Evolutionary conservation across 78 protist genomes (phyloP), one percentile per base, ranked within the genome.

Genomic region (Isochrysis galbana): DNA sequence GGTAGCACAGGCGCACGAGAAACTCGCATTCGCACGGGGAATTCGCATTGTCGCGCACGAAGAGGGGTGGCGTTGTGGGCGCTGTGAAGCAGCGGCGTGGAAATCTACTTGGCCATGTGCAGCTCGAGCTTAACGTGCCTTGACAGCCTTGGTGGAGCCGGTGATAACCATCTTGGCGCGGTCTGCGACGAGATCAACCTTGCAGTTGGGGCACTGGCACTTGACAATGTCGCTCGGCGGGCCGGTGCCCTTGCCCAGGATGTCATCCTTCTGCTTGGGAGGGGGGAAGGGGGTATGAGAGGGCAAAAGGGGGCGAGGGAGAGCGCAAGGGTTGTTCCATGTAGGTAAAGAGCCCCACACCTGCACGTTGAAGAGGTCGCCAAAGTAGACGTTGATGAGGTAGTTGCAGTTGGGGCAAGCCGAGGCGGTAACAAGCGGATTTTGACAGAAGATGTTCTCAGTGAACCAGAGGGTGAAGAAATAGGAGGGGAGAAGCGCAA

Each of bases 181-280:
- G 77, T 69, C 77, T 5, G 77, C 77, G 10, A 69, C 77, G 38
- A 69, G 77, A 5, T 23, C 36, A 14, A n/a, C 21, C 77, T 69
- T 69, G 77, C 77, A 69, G 77, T 69, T 69, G 77, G 77, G 77
- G 77, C 77, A 69, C 36, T n/a, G n/a, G n/a, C n/a, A n/a, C n/a
- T n/a, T n/a, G n/a, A n/a, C n/a, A n/a, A n/a, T n/a, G n/a, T n/a
- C n/a, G n/a, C n/a, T n/a, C n/a, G n/a, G n/a, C n/a, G n/a, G n/a
- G n/a, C n/a, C n/a, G 67, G 67, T 22, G 67, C 67, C 19, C 67
- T 11, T 22, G 67, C 67, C 19, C n/a, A 11, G 67, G 19, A 54
- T 11, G 67, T 11, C 11, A 54, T 11, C n/a, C 67, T 54, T 54
- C 19, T 22, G 67, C 67, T 54, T 54, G 19, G 67, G 67, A 19